Evolutionary conservation across 2,329 filamentous ascomycete species (phyloP).

Genomic region (Polychaeton citri): DNA sequence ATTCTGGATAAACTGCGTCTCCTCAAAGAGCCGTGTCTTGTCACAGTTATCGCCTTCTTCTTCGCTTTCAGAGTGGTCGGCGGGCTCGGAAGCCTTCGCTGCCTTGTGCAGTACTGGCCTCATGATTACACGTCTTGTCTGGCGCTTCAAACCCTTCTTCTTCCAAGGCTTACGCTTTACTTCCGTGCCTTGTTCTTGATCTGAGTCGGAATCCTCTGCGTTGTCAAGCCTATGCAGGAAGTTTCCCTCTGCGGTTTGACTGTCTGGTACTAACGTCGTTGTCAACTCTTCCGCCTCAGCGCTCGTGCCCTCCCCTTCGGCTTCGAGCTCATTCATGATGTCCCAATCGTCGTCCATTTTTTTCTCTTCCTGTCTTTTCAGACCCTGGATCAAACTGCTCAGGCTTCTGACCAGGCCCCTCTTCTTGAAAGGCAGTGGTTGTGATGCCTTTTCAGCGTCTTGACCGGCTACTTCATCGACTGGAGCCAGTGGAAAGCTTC

Average conservation of each 20-base stretch:
- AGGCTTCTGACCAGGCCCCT: constrained; percentile 49
- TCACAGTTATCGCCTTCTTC: constrained; percentile 3
- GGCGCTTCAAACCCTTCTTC: constrained; percentile 74
- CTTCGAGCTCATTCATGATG: constrained; percentile 57
- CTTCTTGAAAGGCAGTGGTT: constrained; percentile 25
- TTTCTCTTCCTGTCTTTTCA: constrained; percentile 58
- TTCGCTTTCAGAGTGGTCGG: constrained; percentile 3
- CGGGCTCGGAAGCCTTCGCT: constrained; percentile 13
- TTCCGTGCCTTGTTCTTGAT: constrained; percentile 41
- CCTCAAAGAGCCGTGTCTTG: constrained; percentile 8
- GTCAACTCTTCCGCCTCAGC: constrained; percentile 4
- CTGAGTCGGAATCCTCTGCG: constrained; percentile 39
- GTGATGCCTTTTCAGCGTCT: constrained; percentile 12
- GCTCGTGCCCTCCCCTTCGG: constrained; percentile 16
- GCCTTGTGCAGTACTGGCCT: constrained; percentile 19
- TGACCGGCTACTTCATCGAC: constrained; percentile 50
- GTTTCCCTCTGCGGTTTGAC: constrained; percentile 21
- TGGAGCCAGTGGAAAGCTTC: constrained; percentile 36
- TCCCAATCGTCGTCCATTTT: constrained; percentile 61
- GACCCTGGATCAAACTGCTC: constrained; percentile 58
- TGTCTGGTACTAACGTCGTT: constrained; percentile 26
- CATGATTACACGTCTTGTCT: constrained; percentile 54
- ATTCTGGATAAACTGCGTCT: constrained; percentile 7
- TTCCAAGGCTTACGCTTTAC: constrained; percentile 56
- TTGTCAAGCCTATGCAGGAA: constrained; percentile 22